Conservation (phyloP, 345 rosid species). For the Sisymbrium irio region DNA sequence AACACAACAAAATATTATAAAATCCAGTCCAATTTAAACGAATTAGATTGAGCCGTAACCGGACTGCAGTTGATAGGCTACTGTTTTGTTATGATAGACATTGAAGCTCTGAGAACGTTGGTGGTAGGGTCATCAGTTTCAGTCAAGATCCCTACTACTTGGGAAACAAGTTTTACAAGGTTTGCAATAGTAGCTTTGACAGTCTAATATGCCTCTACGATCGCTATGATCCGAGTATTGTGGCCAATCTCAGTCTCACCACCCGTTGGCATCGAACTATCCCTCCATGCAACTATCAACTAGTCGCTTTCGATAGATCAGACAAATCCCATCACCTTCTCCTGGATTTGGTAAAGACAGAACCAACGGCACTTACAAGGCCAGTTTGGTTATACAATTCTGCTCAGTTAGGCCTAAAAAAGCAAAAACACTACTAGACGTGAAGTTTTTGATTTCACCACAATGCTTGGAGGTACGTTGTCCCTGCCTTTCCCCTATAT, state of each 20-base stretch:
- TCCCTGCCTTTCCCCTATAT: slow-evolving; percentile 8
- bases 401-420: background rate
- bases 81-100: background rate
- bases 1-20: no score
- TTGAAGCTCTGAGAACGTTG: no score
- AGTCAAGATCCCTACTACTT: no score
- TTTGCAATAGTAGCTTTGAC: background rate
- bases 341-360: slow-evolving; percentile 25
- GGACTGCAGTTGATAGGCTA: background rate
- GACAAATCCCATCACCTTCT: background rate
- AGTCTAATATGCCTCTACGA: background rate
- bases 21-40: no score
- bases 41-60: background rate
- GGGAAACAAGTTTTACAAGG: no score
- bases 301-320: no score
- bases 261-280: slow-evolving; percentile 1
- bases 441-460: slow-evolving; percentile 1
- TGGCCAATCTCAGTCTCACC: slow-evolving; percentile 10
- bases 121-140: no score
- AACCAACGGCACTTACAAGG: slow-evolving; percentile 8
- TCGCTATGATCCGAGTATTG: background rate
- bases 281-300: background rate
- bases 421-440: background rate
- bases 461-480: background rate
- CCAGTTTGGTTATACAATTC: slow-evolving; percentile 12